A percentile compares a stretch with the other conserved stretches of the same genome.
Evolutionary conservation across 768 basidiomycete species (phyloP).

Genomic region (Agrocybe pediades): DNA sequence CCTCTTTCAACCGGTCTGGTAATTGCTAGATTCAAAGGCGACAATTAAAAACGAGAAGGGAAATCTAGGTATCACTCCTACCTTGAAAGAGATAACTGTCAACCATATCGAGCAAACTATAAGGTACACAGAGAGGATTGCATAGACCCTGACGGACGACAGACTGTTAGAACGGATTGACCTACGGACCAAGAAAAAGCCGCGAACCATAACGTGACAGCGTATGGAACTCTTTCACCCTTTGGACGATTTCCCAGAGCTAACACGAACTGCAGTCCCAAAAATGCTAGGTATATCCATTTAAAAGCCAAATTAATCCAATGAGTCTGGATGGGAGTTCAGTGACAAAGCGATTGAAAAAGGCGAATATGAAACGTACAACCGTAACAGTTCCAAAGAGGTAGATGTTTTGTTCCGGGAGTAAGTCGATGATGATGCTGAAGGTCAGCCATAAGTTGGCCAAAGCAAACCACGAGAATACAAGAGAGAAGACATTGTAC

Average conservation of each 20-base stretch:
- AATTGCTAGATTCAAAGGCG: slow-evolving; percentile 11
- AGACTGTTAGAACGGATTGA: neutral
- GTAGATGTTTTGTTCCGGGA: slow-evolving; percentile 52
- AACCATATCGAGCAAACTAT: slow-evolving; percentile 86
- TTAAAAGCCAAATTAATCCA: slow-evolving; percentile 84
- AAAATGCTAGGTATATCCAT: slow-evolving; percentile 86
- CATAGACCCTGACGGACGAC: slow-evolving; percentile 67
- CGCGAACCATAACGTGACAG: slow-evolving; percentile 69
- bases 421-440: slow-evolving; percentile 89
- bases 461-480: slow-evolving; percentile 93
- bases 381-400: slow-evolving; percentile 74
- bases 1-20: slow-evolving; percentile 48
- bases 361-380: slow-evolving; percentile 45
- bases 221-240: slow-evolving; percentile 77
- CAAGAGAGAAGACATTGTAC: slow-evolving; percentile 83
- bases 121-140: slow-evolving; percentile 80
- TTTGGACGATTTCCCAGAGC: slow-evolving; percentile 83
- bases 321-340: slow-evolving; percentile 58
- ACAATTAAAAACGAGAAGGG: neutral
- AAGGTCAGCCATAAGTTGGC: slow-evolving; percentile 96
- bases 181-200: neutral
- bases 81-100: slow-evolving; percentile 78
- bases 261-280: slow-evolving; percentile 72
- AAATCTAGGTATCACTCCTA: slow-evolving; percentile 35
- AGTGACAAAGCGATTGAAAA: neutral